phyloP scores from a whole-genome alignment of 495 filamentous ascomycete species.

The Penicillium subrubescens region DNA sequence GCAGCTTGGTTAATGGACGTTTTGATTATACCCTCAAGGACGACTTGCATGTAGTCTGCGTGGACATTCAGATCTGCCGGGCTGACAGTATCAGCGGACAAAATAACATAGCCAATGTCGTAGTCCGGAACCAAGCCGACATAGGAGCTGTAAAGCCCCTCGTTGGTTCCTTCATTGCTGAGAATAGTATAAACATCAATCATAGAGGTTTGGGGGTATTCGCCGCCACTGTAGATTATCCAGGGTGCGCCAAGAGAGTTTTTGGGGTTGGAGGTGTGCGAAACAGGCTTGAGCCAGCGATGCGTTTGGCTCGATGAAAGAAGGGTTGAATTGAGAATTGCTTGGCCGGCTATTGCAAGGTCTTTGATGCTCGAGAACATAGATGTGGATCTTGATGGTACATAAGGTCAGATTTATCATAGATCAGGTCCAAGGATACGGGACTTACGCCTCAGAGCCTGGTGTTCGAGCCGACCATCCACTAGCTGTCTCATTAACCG shows the following conservation, averaged over 20 bases:
- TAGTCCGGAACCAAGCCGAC: conserved; percentile 53
- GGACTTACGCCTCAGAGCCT: conserved; percentile 28
- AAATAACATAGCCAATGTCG: conserved; percentile 50
- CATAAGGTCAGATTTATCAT: conserved; percentile 2
- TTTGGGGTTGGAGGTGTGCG: conserved; percentile 50
- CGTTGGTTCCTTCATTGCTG: conserved; percentile 45
- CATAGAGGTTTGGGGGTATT: conserved; percentile 34
- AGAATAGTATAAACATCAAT: conserved; percentile 54
- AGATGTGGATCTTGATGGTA: conserved; percentile 23
- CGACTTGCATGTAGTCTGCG: conserved; percentile 29
- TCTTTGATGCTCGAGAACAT: conserved; percentile 34
- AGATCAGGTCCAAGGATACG: neutral
- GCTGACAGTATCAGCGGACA: conserved; percentile 37
- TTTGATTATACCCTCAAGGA: conserved; percentile 46
- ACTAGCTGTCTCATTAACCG: conserved; percentile 27
- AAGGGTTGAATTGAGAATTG: conserved; percentile 51
- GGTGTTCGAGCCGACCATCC: conserved; percentile 18
- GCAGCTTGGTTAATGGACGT: conserved; percentile 47
- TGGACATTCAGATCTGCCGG: conserved; percentile 30
- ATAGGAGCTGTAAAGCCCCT: conserved; percentile 44
- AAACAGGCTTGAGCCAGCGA: conserved; percentile 50
- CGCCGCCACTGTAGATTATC: conserved; percentile 36
- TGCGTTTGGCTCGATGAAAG: conserved; percentile 38
- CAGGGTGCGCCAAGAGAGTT: conserved; percentile 45
- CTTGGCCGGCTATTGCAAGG: conserved; percentile 41